Evolutionary conservation across 2,329 filamentous ascomycete species (phyloP).

Genomic region (Fusarium mundagurra): DNA sequence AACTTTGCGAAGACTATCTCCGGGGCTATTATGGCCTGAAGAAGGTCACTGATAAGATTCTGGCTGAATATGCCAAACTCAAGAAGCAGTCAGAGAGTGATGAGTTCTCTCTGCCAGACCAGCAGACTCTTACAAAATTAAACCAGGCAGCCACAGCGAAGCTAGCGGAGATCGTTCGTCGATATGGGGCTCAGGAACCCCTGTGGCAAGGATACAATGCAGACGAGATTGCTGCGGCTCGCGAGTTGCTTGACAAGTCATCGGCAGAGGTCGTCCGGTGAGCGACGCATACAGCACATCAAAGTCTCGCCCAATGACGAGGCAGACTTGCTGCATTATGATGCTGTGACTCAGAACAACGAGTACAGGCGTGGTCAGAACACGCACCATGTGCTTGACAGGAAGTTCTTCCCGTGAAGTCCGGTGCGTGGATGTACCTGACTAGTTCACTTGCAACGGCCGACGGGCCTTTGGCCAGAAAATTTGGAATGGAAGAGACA

Average conservation of each 20-base stretch:
- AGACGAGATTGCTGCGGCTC: conserved; percentile 76
- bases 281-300: conserved; percentile 15
- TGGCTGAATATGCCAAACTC: conserved; percentile 55
- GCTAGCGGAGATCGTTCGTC: conserved; percentile 79
- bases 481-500: conserved; percentile 17
- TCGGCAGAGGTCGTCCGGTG: conserved; percentile 56
- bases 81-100: conserved; percentile 60
- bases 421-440: conserved; percentile 21
- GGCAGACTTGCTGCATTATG: conserved; percentile 5
- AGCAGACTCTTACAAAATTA: conserved; percentile 71
- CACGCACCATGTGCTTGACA: conserved; percentile 2
- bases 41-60: conserved; percentile 63
- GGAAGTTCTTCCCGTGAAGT: conserved; percentile 13
- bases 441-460: conserved; percentile 18
- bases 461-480: background rate
- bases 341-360: conserved; percentile 25
- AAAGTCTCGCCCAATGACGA: conserved; percentile 21
- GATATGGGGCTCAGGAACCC: conserved; percentile 66
- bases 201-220: conserved; percentile 79
- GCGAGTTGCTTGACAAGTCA: conserved; percentile 70
- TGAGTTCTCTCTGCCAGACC: conserved; percentile 63
- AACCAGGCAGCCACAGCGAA: conserved; percentile 79
- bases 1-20: conserved; percentile 92
- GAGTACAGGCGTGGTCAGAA: conserved; percentile 16
- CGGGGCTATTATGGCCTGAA: conserved; percentile 94